Evolutionary conservation across 2,329 filamentous ascomycete genomes (phyloP), one percentile per base, ranked within the genome.

Genomic region (Lanzia echinophila): DNA sequence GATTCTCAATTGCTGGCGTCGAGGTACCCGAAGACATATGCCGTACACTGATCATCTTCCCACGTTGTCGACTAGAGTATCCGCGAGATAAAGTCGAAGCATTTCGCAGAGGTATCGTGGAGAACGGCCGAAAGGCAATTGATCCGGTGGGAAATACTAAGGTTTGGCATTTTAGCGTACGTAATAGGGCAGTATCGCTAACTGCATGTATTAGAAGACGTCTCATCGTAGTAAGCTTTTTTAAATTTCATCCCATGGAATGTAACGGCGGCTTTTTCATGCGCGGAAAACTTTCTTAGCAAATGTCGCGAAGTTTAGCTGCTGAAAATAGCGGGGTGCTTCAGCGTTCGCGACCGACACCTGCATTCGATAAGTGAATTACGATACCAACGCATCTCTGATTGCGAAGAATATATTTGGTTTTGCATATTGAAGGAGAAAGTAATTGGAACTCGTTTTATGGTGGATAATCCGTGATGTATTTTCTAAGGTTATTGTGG

Each of bases 1-100:
- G 61, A 64, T 68, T 52, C 19, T 62, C 59, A 47, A 66, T 64
- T 17, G 53, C 24, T 12, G 47, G 39, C 8, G 51, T 42, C 15
- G 32, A 3, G 42, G 22, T 12, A 19, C 19, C 20, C 15, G 34
- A 41, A 17, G 36, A 53, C 13, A 42, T 39, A 43, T 36, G 19
- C 8, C 31, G 51, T 28, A 13, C 3, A 20, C 20, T 32, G 24
- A 6, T 20, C n/a, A 32, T 53, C 32, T 22, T 38, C n/a, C 36
- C 19, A 39, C 13, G 33, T 19, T 11, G 17, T 33, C 32, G 33
- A 24, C 20, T 33, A n/a, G 22, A 32, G 6, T 33, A 19, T 43
- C 24, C 13, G 5, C 5, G 38, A 36, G 28, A 43, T 20, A 24
- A 36, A 12, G 13, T 38, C 3, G 19, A 32, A 17, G n/a, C 12